A percentile compares a stretch with the other conserved stretches of the same genome.
Evolutionary conservation across 2,329 filamentous ascomycete species (phyloP).

Genomic region (Madurella fahalii): DNA sequence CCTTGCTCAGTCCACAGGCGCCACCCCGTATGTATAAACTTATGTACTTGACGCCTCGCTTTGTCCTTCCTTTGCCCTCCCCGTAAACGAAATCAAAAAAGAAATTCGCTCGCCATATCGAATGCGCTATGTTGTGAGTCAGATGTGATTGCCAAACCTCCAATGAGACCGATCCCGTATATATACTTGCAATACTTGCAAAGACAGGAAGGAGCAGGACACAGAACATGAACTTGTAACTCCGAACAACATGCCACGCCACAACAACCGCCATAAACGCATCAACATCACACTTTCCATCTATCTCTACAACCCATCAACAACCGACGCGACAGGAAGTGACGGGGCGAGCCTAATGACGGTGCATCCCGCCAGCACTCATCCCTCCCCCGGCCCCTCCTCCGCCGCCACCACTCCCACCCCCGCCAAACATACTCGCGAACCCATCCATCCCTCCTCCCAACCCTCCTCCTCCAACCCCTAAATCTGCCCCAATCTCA

Average conservation of each 20-base stretch:
- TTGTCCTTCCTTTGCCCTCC: background rate
- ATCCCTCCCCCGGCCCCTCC: background rate
- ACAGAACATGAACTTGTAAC: too few relatives aligned
- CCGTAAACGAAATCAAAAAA: background rate
- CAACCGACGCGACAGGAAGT: too few relatives aligned
- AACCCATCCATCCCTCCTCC: constrained; percentile 47
- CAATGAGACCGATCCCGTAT: too few relatives aligned
- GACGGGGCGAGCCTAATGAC: too few relatives aligned
- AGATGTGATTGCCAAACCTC: too few relatives aligned
- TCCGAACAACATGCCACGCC: too few relatives aligned
- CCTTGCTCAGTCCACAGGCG: too few relatives aligned
- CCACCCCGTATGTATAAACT: background rate
- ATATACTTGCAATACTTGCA: background rate
- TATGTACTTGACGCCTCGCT: background rate
- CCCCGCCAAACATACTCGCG: constrained; percentile 44
- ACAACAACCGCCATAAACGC: too few relatives aligned
- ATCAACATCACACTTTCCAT: too few relatives aligned
- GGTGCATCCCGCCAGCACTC: too few relatives aligned
- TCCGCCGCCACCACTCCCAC: constrained; percentile 31
- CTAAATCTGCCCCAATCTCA: constrained; percentile 49
- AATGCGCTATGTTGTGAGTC: background rate
- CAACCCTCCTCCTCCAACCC: constrained; percentile 34
- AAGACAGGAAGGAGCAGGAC: background rate
- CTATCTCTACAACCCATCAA: too few relatives aligned
- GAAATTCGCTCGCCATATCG: background rate